phyloP scores from a whole-genome alignment of 371 early-diverging fungal genomes.

The Rhizopus stolonifer region DNA sequence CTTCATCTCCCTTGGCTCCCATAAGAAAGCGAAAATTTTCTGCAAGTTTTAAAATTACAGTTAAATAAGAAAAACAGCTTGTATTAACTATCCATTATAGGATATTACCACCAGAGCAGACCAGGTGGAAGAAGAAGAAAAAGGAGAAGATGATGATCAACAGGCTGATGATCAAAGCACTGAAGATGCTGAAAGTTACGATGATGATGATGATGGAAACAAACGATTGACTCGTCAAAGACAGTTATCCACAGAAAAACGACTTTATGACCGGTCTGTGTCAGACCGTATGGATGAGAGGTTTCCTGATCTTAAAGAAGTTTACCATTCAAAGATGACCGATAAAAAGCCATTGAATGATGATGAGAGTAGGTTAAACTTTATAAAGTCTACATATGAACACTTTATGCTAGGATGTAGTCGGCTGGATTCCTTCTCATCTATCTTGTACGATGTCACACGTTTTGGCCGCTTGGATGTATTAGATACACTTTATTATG shows the following conservation, averaged over 20 bases:
- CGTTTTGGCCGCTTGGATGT: slow-evolving; percentile 63
- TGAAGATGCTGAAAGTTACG: slow-evolving; percentile 2
- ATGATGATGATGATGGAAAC: too few relatives aligned
- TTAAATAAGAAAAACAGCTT: not conserved
- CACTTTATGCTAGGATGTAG: not conserved
- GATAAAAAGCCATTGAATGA: not conserved
- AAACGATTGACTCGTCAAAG: too few relatives aligned
- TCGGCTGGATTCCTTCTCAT: slow-evolving; percentile 50
- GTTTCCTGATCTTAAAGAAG: slow-evolving; percentile 69
- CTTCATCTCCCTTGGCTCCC: not conserved
- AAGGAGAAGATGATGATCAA: too few relatives aligned
- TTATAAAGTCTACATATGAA: not conserved
- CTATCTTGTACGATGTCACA: slow-evolving; percentile 66
- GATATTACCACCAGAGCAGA: not conserved
- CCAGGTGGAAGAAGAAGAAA: too few relatives aligned
- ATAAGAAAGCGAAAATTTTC: slow-evolving; percentile 3
- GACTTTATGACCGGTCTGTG: not conserved
- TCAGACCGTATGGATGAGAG: slow-evolving; percentile 58
- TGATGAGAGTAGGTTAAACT: not conserved
- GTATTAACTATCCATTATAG: not conserved
- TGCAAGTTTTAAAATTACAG: not conserved
- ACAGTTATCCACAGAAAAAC: not conserved
- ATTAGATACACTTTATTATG: slow-evolving; percentile 76
- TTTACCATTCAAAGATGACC: slow-evolving; percentile 52
- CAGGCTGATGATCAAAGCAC: not conserved